Conservation (phyloP, 1,139 yeast species). For the Nakaseomyces uthaithaninus region DNA sequence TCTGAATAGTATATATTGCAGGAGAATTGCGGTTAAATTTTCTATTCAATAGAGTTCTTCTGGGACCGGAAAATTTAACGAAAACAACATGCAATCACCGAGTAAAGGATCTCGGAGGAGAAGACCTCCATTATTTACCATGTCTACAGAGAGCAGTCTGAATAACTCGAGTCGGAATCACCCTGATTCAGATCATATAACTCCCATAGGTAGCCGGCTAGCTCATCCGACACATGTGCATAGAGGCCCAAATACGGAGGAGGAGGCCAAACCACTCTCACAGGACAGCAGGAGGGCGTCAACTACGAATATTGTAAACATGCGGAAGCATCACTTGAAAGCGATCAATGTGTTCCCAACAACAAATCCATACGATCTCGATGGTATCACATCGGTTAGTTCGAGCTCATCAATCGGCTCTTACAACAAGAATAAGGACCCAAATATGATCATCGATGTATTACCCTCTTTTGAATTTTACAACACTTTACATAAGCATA, state of each 20-base stretch:
- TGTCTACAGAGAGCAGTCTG: constrained; percentile 5
- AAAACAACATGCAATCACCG: constrained; percentile 1
- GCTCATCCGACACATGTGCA: not conserved
- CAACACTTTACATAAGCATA: constrained; percentile 25
- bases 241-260: not conserved
- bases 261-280: not conserved
- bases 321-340: not conserved
- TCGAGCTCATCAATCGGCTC: not conserved
- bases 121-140: constrained; percentile 5
- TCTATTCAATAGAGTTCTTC: too few relatives aligned
- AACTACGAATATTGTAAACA: constrained; percentile 1
- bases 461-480: constrained; percentile 28
- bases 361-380: constrained; percentile 3
- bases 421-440: not conserved
- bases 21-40: too few relatives aligned
- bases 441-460: constrained; percentile 16
- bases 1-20: too few relatives aligned
- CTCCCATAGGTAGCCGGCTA: not conserved
- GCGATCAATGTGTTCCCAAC: constrained; percentile 2
- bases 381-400: not conserved
- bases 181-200: not conserved
- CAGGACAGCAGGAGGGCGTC: constrained; percentile 4
- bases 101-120: not conserved
- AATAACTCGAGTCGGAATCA: not conserved
- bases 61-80: too few relatives aligned